Conservation (phyloP, 768 basidiomycete genomes). For the Serendipita indica region DNA sequence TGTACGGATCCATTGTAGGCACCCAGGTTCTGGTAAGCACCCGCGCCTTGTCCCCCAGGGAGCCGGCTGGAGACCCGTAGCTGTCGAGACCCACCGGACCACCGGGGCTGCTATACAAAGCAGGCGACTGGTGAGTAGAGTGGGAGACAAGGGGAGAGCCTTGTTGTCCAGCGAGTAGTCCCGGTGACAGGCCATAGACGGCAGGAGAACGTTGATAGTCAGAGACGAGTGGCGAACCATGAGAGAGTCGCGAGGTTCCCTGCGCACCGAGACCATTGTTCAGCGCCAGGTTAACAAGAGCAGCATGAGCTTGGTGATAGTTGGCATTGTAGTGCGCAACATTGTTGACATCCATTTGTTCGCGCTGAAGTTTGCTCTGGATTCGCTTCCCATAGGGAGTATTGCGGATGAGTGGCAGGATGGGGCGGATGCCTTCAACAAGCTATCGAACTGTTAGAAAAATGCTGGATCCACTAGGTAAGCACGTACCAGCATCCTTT, state of each 20-base stretch:
- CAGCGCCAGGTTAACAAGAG: conserved; percentile 5
- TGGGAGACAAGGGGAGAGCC: conserved; percentile 5
- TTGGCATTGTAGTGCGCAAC: background rate
- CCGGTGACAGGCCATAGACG: conserved; percentile 1
- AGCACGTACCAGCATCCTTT: conserved; percentile 52
- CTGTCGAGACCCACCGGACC: background rate
- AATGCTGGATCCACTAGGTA: background rate
- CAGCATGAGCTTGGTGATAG: conserved; percentile 7
- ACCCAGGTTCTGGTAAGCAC: background rate
- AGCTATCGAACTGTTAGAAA: conserved; percentile 27
- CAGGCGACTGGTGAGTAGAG: background rate
- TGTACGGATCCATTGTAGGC: background rate
- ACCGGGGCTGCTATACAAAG: background rate
- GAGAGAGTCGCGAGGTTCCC: background rate
- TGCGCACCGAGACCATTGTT: conserved; percentile 1
- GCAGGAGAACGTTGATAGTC: background rate
- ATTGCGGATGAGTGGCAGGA: conserved; percentile 93
- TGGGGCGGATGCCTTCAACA: conserved; percentile 96
- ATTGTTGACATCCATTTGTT: conserved; percentile 46
- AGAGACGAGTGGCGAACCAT: background rate
- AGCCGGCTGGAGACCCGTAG: background rate
- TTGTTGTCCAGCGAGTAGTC: conserved; percentile 1
- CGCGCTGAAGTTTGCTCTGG: conserved; percentile 94
- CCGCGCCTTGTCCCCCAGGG: background rate
- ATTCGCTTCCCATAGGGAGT: conserved; percentile 99